phyloP scores from a whole-genome alignment of 768 basidiomycete species.

The Suillus placidus region DNA sequence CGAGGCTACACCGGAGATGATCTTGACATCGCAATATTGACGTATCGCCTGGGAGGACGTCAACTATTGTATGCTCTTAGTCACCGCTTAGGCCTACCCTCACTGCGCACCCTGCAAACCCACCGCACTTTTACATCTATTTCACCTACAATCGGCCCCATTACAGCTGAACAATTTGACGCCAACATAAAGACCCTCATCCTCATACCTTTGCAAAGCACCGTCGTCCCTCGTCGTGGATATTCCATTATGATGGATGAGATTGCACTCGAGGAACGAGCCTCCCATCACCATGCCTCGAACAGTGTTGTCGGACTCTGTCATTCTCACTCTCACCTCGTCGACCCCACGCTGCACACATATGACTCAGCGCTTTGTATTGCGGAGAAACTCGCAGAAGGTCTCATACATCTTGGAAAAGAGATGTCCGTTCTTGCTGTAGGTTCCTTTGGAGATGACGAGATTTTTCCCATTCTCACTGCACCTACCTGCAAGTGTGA shows the following conservation, averaged over 20 bases:
- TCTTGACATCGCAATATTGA: conserved; percentile 15
- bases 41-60: conserved; percentile 16
- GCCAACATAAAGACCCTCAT: conserved; percentile 18
- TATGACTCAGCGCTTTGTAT: conserved; percentile 7
- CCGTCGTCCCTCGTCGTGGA: conserved; percentile 5
- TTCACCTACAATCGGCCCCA: conserved; percentile 15
- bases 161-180: conserved; percentile 6
- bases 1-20: conserved; percentile 5
- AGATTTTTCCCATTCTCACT: conserved; percentile 15
- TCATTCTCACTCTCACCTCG: conserved; percentile 9
- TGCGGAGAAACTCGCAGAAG: background rate
- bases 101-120: conserved; percentile 15
- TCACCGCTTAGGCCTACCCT: conserved; percentile 15
- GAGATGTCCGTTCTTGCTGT: conserved; percentile 19
- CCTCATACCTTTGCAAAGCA: background rate
- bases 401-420: conserved; percentile 15
- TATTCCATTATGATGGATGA: conserved; percentile 18
- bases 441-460: conserved; percentile 8
- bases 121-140: conserved; percentile 11
- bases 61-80: conserved; percentile 18
- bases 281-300: conserved; percentile 9
- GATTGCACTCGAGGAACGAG: conserved; percentile 18
- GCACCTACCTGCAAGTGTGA: conserved; percentile 18
- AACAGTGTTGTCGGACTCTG: conserved; percentile 18
- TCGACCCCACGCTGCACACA: conserved; percentile 2